These are phyloP conservation scores for Jaltomata sinuosa DNA, from an alignment of 257 asterid species.

Conservation along the genomic window DNA sequence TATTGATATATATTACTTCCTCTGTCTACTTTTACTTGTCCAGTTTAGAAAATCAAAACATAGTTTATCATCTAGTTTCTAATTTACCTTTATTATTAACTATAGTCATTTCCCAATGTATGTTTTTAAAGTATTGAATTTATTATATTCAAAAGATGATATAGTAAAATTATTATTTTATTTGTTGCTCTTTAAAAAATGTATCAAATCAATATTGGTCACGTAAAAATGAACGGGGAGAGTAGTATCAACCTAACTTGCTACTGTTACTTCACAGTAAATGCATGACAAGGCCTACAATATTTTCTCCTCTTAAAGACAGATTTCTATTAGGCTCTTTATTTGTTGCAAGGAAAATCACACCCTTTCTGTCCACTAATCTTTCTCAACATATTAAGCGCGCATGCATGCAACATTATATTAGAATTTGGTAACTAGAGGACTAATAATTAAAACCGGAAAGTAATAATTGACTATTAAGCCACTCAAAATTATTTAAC, in stretches of 20 bases:
- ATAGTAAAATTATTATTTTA: not conserved
- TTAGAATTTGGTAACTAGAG: not conserved
- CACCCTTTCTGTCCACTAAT: not conserved
- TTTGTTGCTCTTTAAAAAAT: not conserved
- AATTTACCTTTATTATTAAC: not conserved
- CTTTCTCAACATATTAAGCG: not conserved
- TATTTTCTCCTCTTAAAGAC: not conserved
- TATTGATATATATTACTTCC: not conserved
- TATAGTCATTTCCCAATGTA: not conserved
- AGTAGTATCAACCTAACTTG: not conserved
- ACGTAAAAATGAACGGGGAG: not conserved
- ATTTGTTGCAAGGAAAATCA: not conserved
- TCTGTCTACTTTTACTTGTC: not conserved
- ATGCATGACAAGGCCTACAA: not conserved
- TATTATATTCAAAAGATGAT: not conserved
- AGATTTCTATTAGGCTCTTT: not conserved
- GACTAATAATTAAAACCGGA: not conserved
- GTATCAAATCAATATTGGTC: accelerated
- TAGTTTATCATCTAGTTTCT: not conserved
- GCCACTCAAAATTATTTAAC: no score
- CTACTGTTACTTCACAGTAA: not conserved
- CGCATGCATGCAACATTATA: not conserved
- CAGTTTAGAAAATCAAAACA: not conserved
- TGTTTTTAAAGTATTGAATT: not conserved
- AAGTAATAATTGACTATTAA: no score